Conservation (phyloP, 768 basidiomycete species). For the Xerocomellus chrysenteron region DNA sequence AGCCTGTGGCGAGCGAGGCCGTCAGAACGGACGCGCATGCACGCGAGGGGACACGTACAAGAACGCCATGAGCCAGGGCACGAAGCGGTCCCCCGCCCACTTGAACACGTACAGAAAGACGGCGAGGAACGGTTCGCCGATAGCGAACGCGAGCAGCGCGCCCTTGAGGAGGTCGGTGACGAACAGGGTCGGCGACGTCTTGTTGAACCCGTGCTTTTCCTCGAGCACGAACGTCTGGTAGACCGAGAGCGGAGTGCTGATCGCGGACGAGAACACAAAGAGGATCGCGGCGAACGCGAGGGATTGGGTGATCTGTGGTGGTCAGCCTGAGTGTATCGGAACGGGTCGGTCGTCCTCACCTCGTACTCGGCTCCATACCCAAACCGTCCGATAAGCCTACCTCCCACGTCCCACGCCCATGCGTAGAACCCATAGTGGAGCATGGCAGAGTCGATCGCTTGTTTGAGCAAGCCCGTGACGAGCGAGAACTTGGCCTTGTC, state of each 20-base stretch:
- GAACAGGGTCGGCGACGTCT: slow-evolving; percentile 77
- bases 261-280: slow-evolving; percentile 62
- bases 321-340: not conserved
- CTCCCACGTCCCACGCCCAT: slow-evolving; percentile 76
- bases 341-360: slow-evolving; percentile 39
- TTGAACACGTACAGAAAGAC: slow-evolving; percentile 86
- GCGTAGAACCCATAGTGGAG: slow-evolving; percentile 79
- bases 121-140: slow-evolving; percentile 86
- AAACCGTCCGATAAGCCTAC: slow-evolving; percentile 42
- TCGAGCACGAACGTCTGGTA: slow-evolving; percentile 95
- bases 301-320: slow-evolving; percentile 63
- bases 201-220: slow-evolving; percentile 96
- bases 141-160: slow-evolving; percentile 63
- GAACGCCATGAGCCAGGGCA: slow-evolving; percentile 92
- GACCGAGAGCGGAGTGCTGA: slow-evolving; percentile 70
- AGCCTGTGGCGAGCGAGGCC: slow-evolving; percentile 45
- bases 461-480: slow-evolving; percentile 71
- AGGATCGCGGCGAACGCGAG: slow-evolving; percentile 72
- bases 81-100: slow-evolving; percentile 92
- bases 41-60: slow-evolving; percentile 50
- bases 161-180: slow-evolving; percentile 78
- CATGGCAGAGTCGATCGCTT: slow-evolving; percentile 64
- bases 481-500: slow-evolving; percentile 87
- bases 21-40: not conserved
- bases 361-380: slow-evolving; percentile 75